Percentiles rank a stretch among this genome's conserved stretches.
These are phyloP conservation scores for Teratosphaeria epicoccoides DNA, from an alignment of 2,329 filamentous ascomycete species.

Conservation along the genomic window DNA sequence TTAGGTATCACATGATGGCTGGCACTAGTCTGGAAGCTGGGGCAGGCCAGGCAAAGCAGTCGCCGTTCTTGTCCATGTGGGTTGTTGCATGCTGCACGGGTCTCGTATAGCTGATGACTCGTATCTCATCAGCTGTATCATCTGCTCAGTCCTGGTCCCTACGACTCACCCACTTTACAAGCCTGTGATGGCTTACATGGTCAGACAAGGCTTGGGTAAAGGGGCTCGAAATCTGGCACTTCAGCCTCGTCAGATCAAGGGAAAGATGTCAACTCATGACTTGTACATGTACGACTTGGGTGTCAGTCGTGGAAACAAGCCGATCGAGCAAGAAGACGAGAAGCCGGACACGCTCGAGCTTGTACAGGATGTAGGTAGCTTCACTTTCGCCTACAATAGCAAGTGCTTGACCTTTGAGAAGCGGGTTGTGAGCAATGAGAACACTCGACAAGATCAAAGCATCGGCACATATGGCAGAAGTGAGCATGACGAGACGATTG, in stretches of 20 bases:
- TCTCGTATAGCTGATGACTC: background rate
- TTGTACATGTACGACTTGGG: constrained; percentile 3
- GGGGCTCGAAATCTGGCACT: constrained; percentile 24
- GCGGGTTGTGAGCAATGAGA: background rate
- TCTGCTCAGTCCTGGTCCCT: background rate
- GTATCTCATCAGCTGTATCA: background rate
- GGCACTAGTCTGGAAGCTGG: too few species aligned
- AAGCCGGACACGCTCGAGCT: constrained; percentile 10
- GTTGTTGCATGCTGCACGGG: too few species aligned
- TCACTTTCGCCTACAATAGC: constrained; percentile 3
- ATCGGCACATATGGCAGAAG: background rate
- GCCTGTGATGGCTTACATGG: constrained; percentile 30
- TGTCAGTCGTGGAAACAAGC: background rate
- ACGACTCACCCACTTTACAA: constrained; percentile 26
- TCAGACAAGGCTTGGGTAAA: constrained; percentile 7
- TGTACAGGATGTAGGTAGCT: constrained; percentile 18
- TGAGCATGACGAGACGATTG: constrained; percentile 1
- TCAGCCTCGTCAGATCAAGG: constrained; percentile 18
- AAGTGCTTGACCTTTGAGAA: constrained; percentile 5
- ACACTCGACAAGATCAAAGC: background rate
- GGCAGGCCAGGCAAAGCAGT: too few species aligned
- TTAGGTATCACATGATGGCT: too few species aligned
- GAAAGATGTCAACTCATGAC: constrained; percentile 26
- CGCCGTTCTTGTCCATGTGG: too few species aligned
- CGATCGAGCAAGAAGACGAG: constrained; percentile 6